Evolutionary conservation across 306 rosid genomes (phyloP), one percentile per base, ranked within the genome.

Genomic region (Sphenostylis stenocarpa): DNA sequence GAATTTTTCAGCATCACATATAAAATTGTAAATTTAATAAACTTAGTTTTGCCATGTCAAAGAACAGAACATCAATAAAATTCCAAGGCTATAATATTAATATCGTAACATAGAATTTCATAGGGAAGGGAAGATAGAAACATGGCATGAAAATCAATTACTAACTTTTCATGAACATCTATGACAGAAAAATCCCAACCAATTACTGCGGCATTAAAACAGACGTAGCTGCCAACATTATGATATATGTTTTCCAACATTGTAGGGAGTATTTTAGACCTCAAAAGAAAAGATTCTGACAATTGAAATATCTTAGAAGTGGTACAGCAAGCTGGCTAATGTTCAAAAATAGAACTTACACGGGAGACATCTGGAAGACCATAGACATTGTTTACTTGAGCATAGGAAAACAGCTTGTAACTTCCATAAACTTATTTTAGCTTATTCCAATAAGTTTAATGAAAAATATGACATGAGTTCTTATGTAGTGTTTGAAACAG

Each of bases 61-160:
- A 44, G 70, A n/a, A 31, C 55, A 78, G 70, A 69, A 75, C 15
- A 75, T 45, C 31, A 80, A 39, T n/a, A 7, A 62, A 33, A 19
- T 44, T 67, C 58, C 34, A 26, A 34, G 29, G 24, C 33, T 16
- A 38, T 1, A 63, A 17, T 12, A n/a, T n/a, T n/a, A 70, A 67
- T n/a, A 49, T 7, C 0, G 31, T 29, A 68, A 47, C 49, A 19
- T 43, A 45, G 33, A 77, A 65, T 28, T 48, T 77, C 16, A n/a
- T 7, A 1, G 58, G 52, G 19, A 58, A 15, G 39, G 39, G 55
- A 45, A 13, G 67, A 33, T 15, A 60, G 10, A 19, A 47, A 47
- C 60, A 13, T 33, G 15, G 31, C 15, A 28, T 26, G 13, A 60
- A 49, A 49, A 70, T 67, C 23, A 41, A 58, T 39, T 34, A 70